These are phyloP conservation scores for Leccinum variabile DNA, from an alignment of 1,284 basidiomycete species.

Conservation along the genomic window DNA sequence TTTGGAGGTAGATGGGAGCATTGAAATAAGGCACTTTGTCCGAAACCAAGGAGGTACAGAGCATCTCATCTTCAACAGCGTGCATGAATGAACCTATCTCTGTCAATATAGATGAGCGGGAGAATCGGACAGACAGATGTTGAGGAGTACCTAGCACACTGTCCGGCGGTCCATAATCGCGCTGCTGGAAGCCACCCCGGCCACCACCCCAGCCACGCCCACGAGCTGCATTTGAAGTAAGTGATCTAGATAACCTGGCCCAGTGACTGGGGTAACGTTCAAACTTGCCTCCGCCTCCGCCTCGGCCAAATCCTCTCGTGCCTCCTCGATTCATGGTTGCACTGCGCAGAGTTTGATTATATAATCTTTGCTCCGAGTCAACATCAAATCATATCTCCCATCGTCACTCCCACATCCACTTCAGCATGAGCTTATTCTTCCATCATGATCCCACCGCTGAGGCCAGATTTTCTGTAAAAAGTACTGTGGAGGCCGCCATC, in stretches of 20 bases:
- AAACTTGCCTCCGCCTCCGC: conserved; percentile 43
- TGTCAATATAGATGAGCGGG: conserved; percentile 31
- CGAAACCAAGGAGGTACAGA: conserved; percentile 83
- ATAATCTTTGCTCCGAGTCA: conserved; percentile 10
- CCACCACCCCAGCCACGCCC: conserved; percentile 43
- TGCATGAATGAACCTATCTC: conserved; percentile 91
- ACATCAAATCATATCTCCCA: background rate
- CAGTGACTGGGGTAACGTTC: background rate
- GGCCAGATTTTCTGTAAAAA: conserved; percentile 26
- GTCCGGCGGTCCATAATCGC: conserved; percentile 83
- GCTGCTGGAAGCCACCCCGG: conserved; percentile 67
- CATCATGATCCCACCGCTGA: conserved; percentile 22
- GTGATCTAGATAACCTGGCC: conserved; percentile 1
- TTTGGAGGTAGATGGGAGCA: conserved; percentile 97
- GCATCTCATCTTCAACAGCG: conserved; percentile 98
- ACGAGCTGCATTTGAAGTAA: conserved; percentile 37
- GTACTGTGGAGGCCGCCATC: background rate
- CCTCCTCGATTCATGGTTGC: conserved; percentile 50
- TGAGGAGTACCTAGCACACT: conserved; percentile 67
- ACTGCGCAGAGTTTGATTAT: conserved; percentile 11
- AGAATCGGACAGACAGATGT: conserved; percentile 3
- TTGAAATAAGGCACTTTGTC: conserved; percentile 99
- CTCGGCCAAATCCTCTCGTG: conserved; percentile 45
- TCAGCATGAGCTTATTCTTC: conserved; percentile 37
- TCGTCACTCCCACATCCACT: background rate